Evolutionary conservation across 2,329 filamentous ascomycete species (phyloP), one percentile per base, ranked within the genome.

Genomic region (Xylaria polymorpha): DNA sequence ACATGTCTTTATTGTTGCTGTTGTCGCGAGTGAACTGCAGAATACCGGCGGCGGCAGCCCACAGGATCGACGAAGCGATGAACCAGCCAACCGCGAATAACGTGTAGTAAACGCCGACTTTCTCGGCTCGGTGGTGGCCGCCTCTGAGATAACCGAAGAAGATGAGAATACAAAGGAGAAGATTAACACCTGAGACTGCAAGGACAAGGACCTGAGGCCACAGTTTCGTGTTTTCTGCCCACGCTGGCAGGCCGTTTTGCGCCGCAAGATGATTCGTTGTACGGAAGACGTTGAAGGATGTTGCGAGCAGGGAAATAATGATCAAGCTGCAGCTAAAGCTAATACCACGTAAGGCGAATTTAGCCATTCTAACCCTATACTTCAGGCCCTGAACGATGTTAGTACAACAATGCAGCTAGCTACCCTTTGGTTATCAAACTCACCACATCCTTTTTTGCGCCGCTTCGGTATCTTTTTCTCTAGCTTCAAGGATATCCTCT

Each of bases 321-420:
- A 99, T 98, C 69, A 98, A 86, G 80, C 93, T 95, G 85, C 96
- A 99, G 81, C 93, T 94, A 81, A 99, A 98, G 86, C 95, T 98
- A 83, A 98, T 92, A 66, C 94, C 92, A 73, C 96, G 92, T n/a
- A 99, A 90, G 71, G 97, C 89, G 76, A 98, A 91, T 85, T 99
- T 99, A 74, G 95, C 96, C 81, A 98, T 86, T 56, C 96, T 90
- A 41, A 98, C 94, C 74, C 94, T 90, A 43, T 91, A 91, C 84
- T 98, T 98, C 80, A 97, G 89, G 91, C 92, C 97, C 95, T 97
- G 78, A 56, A 67, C 7, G 4, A 50, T 35, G 75, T 81, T 75
- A 79, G 75, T 77, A 80, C 85, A 79, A 22, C 64, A 63, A 53
- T 25, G 10, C 12, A 37, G 35, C 7, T 44, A 37, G 35, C 7